phyloP scores from a whole-genome alignment of 495 filamentous ascomycete genomes.

The Aspergillus bertholletiae region DNA sequence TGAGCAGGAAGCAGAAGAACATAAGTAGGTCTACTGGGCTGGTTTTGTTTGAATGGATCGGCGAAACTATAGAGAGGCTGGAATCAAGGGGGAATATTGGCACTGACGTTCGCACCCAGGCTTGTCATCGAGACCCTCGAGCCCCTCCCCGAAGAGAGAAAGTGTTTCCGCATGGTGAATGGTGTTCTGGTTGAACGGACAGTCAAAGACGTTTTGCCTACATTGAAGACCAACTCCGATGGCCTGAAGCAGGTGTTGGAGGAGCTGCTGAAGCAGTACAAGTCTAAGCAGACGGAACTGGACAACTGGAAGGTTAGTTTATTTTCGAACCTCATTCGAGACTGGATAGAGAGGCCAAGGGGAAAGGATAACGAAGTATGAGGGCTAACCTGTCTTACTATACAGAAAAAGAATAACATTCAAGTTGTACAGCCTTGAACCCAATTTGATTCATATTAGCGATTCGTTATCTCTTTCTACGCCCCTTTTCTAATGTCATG shows the following conservation, averaged over 20 bases:
- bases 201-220: constrained; percentile 85
- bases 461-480: neutral
- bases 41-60: neutral
- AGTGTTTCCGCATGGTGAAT: constrained; percentile 99
- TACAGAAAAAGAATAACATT: constrained; percentile 96
- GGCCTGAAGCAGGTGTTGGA: constrained; percentile 95
- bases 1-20: constrained; percentile 94
- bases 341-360: no score
- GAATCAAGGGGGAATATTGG: neutral
- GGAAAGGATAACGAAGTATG: neutral
- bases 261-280: constrained; percentile 95
- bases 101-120: constrained; percentile 43
- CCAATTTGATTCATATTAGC: neutral
- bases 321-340: neutral
- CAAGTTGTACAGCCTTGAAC: constrained; percentile 78
- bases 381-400: constrained; percentile 15
- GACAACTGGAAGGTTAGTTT: constrained; percentile 93
- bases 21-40: constrained; percentile 66
- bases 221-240: constrained; percentile 90
- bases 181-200: constrained; percentile 93
- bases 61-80: neutral
- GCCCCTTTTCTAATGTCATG: constrained; percentile 8
- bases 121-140: constrained; percentile 92
- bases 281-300: constrained; percentile 88
- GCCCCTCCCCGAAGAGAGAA: constrained; percentile 79